Evolutionary conservation across 192 early-diverging fungal genomes (phyloP).

Genomic region (Radiomyces spectabilis): DNA sequence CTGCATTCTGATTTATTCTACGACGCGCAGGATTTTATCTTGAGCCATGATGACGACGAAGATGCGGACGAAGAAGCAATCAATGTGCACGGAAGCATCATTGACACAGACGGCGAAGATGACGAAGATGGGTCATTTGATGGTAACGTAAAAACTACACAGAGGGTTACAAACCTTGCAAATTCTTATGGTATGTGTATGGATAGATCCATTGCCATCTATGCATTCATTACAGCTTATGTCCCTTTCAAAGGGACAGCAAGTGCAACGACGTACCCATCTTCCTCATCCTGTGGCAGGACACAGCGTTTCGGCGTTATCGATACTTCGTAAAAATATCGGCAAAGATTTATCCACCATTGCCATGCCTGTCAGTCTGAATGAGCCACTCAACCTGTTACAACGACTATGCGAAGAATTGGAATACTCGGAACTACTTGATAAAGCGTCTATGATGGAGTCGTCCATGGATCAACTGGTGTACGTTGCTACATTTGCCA

Average conservation of each 20-base stretch:
- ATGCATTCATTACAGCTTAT: too few species aligned
- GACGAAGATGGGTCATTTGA: too few species aligned
- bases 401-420: constrained; percentile 90
- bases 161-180: too few species aligned
- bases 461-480: constrained; percentile 71
- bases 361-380: constrained; percentile 89
- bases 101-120: too few species aligned
- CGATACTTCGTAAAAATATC: constrained; percentile 83
- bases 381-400: constrained; percentile 89
- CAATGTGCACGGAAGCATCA: too few species aligned
- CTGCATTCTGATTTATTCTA: constrained; percentile 46
- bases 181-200: too few species aligned
- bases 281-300: constrained; percentile 73
- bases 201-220: too few species aligned
- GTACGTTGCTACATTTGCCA: constrained; percentile 77
- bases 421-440: constrained; percentile 78
- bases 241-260: too few species aligned
- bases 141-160: too few species aligned
- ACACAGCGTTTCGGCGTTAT: constrained; percentile 69
- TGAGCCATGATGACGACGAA: constrained; percentile 40
- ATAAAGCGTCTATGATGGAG: constrained; percentile 50
- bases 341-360: constrained; percentile 93
- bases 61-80: constrained; percentile 35
- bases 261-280: constrained; percentile 54
- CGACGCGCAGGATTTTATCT: constrained; percentile 54